Percentiles rank a stretch among this genome's conserved stretches.
Conservation (phyloP, 257 asterid species). For the Jacaranda mimosifolia region DNA sequence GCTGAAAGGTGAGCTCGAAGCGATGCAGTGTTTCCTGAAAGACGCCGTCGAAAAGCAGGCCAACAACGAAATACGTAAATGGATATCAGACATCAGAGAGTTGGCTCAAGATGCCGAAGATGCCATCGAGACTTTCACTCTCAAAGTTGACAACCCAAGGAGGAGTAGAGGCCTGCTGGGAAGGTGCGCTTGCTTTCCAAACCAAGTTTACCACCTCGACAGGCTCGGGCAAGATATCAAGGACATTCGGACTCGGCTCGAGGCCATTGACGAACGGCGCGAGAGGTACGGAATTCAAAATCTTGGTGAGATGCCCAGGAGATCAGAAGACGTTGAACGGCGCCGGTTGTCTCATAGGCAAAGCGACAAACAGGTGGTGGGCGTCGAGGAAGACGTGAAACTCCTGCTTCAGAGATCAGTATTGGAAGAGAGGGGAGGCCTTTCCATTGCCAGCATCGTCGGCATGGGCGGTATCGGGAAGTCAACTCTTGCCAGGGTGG, state of each 20-base stretch:
- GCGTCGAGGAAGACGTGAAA: constrained; percentile 18
- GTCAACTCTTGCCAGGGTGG: constrained; percentile 25
- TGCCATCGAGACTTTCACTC: too few species aligned
- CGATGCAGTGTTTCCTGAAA: constrained; percentile 39
- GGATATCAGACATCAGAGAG: constrained; percentile 33
- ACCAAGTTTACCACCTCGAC: too few species aligned
- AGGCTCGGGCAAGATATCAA: too few species aligned
- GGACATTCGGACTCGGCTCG: too few species aligned
- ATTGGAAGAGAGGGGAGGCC: not conserved
- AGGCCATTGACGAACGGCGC: too few species aligned
- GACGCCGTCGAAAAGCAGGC: constrained; percentile 41
- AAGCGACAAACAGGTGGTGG: constrained; percentile 18
- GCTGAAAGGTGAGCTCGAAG: constrained; percentile 31
- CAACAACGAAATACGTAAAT: constrained; percentile 12
- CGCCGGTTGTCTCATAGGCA: constrained; percentile 18
- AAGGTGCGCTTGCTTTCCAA: too few species aligned
- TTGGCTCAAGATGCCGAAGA: constrained; percentile 39
- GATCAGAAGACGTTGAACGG: not conserved
- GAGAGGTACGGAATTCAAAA: not conserved
- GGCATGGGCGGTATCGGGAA: constrained; percentile 30
- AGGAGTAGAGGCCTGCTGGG: too few species aligned
- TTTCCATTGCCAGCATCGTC: constrained; percentile 4
- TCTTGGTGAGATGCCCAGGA: not conserved
- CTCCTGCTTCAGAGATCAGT: not conserved
- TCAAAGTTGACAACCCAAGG: too few species aligned